Percentiles rank a stretch among this genome's conserved stretches.
phyloP scores from a whole-genome alignment of 306 rosid genomes.

The Inga oerstediana region DNA sequence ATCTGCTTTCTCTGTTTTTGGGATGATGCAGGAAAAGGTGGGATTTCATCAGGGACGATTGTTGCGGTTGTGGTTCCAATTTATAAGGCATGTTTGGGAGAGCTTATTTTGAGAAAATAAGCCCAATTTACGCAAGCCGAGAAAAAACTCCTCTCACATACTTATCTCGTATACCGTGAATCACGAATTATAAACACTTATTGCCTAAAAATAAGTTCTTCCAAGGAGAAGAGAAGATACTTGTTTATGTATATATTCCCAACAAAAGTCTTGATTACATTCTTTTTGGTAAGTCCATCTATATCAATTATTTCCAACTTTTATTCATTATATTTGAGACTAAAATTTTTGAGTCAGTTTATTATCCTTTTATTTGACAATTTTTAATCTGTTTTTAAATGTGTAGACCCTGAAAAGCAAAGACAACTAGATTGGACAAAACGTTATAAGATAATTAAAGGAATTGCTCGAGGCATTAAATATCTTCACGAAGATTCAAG shows the following conservation, averaged over 20 bases:
- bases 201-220: too few relatives aligned
- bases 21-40: conserved; percentile 31
- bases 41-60: conserved; percentile 32
- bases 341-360: background rate
- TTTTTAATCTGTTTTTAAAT: background rate
- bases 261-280: conserved; percentile 53
- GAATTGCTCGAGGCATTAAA: conserved; percentile 55
- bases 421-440: conserved; percentile 49
- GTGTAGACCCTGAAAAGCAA: conserved; percentile 40
- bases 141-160: too few relatives aligned
- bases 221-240: too few relatives aligned
- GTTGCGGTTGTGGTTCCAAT: conserved; percentile 44
- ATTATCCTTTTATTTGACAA: background rate
- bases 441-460: conserved; percentile 47
- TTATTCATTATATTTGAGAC: background rate
- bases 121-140: too few relatives aligned
- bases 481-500: conserved; percentile 65
- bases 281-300: conserved; percentile 44
- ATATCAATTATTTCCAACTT: background rate
- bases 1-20: too few relatives aligned
- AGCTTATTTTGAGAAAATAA: too few relatives aligned
- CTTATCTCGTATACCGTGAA: too few relatives aligned
- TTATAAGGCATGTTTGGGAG: too few relatives aligned
- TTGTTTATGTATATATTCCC: conserved; percentile 55
- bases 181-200: too few relatives aligned